These are phyloP conservation scores for Ceratonia siliqua DNA, from an alignment of 306 rosid species.

Conservation along the genomic window DNA sequence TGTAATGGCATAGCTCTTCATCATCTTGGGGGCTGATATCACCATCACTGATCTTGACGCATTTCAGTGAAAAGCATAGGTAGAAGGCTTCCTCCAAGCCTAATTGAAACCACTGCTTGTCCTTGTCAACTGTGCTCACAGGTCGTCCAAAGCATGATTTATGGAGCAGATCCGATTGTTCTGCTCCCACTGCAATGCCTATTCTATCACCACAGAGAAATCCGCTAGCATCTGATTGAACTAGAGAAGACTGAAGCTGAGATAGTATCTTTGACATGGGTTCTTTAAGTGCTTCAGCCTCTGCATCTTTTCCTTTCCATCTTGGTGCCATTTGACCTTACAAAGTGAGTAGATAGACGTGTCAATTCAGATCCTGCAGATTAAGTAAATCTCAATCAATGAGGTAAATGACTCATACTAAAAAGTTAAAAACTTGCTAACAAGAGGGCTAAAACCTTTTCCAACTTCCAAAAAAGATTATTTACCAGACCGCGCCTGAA, in stretches of 20 bases:
- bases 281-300: conserved; percentile 62
- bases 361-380: not conserved
- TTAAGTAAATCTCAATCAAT: conserved; percentile 18
- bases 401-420: not conserved
- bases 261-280: conserved; percentile 69
- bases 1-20: conserved; percentile 57
- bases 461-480: not conserved
- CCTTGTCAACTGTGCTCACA: conserved; percentile 48
- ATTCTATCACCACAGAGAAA: conserved; percentile 47
- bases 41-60: conserved; percentile 52
- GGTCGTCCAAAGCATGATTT: conserved; percentile 70
- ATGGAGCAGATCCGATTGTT: conserved; percentile 53
- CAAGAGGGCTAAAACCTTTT: not conserved
- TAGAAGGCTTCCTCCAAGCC: conserved; percentile 77
- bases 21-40: conserved; percentile 30
- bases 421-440: not conserved
- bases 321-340: conserved; percentile 56
- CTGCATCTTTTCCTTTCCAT: conserved; percentile 84
- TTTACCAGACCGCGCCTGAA: not conserved
- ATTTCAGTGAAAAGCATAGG: conserved; percentile 60
- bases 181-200: conserved; percentile 51
- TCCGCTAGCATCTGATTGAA: conserved; percentile 52
- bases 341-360: not conserved
- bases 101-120: conserved; percentile 61
- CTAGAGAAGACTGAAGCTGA: conserved; percentile 60